phyloP scores from a whole-genome alignment of 2,329 filamentous ascomycete species.

The Nectriaceae sp. region DNA sequence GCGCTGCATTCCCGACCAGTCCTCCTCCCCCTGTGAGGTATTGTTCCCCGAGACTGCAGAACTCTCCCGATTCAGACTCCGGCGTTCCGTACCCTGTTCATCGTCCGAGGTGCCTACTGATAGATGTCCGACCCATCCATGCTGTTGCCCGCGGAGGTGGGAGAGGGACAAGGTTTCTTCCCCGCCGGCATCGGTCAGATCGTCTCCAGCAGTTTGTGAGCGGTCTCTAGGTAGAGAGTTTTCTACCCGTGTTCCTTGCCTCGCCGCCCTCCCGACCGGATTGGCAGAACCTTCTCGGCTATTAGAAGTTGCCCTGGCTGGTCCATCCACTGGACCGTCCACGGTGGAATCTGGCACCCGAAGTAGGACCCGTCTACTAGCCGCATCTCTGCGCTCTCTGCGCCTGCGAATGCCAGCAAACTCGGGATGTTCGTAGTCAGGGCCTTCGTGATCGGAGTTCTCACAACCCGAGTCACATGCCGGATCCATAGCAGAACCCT shows the following conservation, averaged over 20 bases:
- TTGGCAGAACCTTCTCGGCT: no score
- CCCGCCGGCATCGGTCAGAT: neutral
- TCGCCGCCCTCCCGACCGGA: no score
- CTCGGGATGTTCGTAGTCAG: slow-evolving; percentile 35
- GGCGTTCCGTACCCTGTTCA: slow-evolving; percentile 21
- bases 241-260: no score
- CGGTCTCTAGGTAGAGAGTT: no score
- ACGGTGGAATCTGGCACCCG: no score
- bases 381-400: no score
- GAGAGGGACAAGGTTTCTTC: slow-evolving; percentile 7
- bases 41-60: slow-evolving; percentile 19
- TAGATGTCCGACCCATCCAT: slow-evolving; percentile 28
- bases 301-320: no score
- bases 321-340: no score
- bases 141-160: slow-evolving; percentile 9
- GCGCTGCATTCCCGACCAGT: slow-evolving; percentile 64
- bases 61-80: slow-evolving; percentile 19
- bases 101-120: slow-evolving; percentile 30
- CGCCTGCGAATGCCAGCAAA: slow-evolving; percentile 17
- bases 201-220: no score
- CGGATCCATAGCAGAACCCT: slow-evolving; percentile 39
- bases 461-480: slow-evolving; percentile 57
- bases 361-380: no score
- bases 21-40: slow-evolving; percentile 37
- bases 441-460: slow-evolving; percentile 56